Evolutionary conservation across 179 eudicot species (phyloP).

Genomic region (Spergularia azorica): DNA sequence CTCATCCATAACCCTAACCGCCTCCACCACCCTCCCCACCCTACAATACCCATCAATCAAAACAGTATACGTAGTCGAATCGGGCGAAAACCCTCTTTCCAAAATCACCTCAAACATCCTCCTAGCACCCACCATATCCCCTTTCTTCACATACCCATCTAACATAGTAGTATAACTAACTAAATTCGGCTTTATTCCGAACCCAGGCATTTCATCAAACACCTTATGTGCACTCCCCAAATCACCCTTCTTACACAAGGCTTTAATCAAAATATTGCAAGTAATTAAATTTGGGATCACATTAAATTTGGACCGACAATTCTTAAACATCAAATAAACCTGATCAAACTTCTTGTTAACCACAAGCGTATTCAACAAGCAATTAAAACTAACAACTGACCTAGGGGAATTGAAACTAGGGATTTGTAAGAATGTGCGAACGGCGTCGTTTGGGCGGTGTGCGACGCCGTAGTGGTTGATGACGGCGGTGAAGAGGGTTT

Average conservation of each 20-base stretch:
- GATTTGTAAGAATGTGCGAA: slow-evolving; percentile 48
- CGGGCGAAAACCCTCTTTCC: slow-evolving; percentile 79
- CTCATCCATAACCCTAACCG: slow-evolving; percentile 79
- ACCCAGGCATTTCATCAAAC: slow-evolving; percentile 66
- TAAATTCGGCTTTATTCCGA: slow-evolving; percentile 77
- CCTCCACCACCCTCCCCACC: slow-evolving; percentile 58
- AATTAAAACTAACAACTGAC: slow-evolving; percentile 70
- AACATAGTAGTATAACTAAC: slow-evolving; percentile 69
- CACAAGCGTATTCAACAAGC: slow-evolving; percentile 62
- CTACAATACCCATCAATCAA: slow-evolving; percentile 81
- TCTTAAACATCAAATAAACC: slow-evolving; percentile 59
- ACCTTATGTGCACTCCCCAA: slow-evolving; percentile 53
- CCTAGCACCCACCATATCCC: slow-evolving; percentile 63
- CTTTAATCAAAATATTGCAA: slow-evolving; percentile 70
- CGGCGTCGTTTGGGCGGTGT: slow-evolving; percentile 54
- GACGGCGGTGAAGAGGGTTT: slow-evolving; percentile 52
- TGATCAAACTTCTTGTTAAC: slow-evolving; percentile 56
- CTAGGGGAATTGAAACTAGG: slow-evolving; percentile 48
- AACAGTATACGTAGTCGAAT: slow-evolving; percentile 70
- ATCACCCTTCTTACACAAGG: slow-evolving; percentile 65
- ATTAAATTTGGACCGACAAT: slow-evolving; percentile 43
- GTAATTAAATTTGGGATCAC: slow-evolving; percentile 69
- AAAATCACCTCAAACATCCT: slow-evolving; percentile 63
- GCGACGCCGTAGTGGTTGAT: slow-evolving; percentile 73
- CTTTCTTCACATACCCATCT: slow-evolving; percentile 57